Evolutionary conservation across 805 yeast species (phyloP), one percentile per base, ranked within the genome.

Genomic region (Crinitomyces ghanaensis): DNA sequence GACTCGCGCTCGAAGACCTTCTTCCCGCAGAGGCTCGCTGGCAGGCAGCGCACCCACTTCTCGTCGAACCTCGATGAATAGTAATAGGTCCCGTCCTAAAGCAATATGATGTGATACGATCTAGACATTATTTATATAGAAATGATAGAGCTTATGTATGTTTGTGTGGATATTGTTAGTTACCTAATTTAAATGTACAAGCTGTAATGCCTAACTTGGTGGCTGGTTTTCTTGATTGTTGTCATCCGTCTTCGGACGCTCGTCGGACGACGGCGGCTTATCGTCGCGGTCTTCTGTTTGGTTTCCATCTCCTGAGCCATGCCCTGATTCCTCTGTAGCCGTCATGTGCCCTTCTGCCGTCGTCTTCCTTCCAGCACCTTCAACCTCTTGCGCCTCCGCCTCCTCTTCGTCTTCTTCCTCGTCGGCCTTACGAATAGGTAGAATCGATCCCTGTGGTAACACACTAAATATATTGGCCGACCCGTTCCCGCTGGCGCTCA

Each of bases 371-470:
- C n/a, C n/a, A n/a, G n/a, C 28, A 24, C 29, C 19, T n/a, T 31
- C 33, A 18, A 6, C 21, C 9, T 28, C 36, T 9, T 27, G 15
- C n/a, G 9, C 22, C 19, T 28, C 33, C 13, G 22, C 18, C n/a
- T 12, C 23, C 6, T 19, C 19, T 19, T 11, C 9, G n/a, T 14
- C 18, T 5, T 34, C 28, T 16, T 20, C 27, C 14, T 19, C 31
- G 19, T 19, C 28, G 6, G n/a, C 9, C 19, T 23, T n/a, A 18
- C 38, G 40, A 8, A 33, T 19, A 7, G 56, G 51, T 14, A 50
- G 33, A 20, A 51, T 45, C 17, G 53, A 43, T 14, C 35, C 33
- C 30, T 36, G 40, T 8, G 57, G 57, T 14, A 51, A 40, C 6
- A 54, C 43, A 15, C 50, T 41, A 33, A 42, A 45, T 16, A 48